A percentile compares a stretch with the other conserved stretches of the same genome.
Conservation (phyloP, 495 filamentous ascomycete genomes). For the Penicillium odoratum region DNA sequence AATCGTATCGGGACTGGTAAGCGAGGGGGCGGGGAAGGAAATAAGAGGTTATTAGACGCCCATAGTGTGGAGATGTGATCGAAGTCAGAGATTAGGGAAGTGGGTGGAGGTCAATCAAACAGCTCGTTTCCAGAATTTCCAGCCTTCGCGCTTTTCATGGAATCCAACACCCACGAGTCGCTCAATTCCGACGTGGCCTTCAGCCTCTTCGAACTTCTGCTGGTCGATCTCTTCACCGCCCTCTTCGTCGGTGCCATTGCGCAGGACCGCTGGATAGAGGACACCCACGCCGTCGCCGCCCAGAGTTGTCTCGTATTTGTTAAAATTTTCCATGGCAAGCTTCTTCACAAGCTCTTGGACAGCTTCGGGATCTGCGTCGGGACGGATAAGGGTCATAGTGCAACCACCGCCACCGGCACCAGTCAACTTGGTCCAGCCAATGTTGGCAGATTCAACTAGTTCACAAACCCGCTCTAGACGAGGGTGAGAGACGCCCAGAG, state of each 20-base stretch:
- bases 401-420: constrained; percentile 94
- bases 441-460: constrained; percentile 82
- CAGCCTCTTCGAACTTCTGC: constrained; percentile 82
- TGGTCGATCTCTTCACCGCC: constrained; percentile 91
- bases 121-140: constrained; percentile 86
- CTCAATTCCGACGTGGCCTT: constrained; percentile 79
- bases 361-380: constrained; percentile 51
- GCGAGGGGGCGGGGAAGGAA: neutral
- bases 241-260: constrained; percentile 63
- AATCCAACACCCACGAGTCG: constrained; percentile 60
- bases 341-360: constrained; percentile 61
- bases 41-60: neutral
- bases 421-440: constrained; percentile 96
- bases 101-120: constrained; percentile 10
- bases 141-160: constrained; percentile 71
- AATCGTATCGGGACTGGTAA: neutral
- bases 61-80: constrained; percentile 1
- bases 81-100: constrained; percentile 1
- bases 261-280: constrained; percentile 83
- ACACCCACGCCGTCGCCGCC: constrained; percentile 92
- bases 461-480: constrained; percentile 88
- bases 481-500: constrained; percentile 91
- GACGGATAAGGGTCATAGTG: constrained; percentile 85
- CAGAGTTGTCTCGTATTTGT: constrained; percentile 81
- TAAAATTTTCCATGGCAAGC: constrained; percentile 74